Conservation (phyloP, 2,329 filamentous ascomycete genomes). For the Beauveria brongniartii region DNA sequence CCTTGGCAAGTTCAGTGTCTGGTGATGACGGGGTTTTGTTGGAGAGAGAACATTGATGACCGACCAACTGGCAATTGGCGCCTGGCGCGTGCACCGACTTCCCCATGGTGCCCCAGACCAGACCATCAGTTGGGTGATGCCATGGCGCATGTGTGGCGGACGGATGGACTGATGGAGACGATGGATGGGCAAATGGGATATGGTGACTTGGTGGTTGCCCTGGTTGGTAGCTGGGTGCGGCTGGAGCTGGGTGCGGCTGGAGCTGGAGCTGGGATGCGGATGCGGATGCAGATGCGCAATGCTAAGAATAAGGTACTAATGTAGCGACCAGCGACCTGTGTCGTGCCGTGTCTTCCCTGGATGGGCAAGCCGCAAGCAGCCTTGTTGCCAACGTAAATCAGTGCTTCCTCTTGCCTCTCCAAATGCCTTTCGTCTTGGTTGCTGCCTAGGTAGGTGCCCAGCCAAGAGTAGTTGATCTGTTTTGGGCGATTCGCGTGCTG, state of each 20-base stretch:
- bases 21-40: not conserved
- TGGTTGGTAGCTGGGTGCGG: not conserved
- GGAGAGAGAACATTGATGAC: not conserved
- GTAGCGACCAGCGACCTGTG: not conserved
- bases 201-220: not conserved
- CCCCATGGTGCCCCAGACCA: not conserved
- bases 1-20: not conserved
- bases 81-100: not conserved
- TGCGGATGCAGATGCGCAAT: too few species aligned
- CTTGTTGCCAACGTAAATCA: not conserved
- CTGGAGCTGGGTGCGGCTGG: not conserved
- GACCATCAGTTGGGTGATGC: conserved; percentile 2
- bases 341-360: not conserved
- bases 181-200: conserved; percentile 1
- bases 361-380: not conserved
- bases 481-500: not conserved
- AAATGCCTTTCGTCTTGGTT: too few species aligned
- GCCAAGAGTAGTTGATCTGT: not conserved
- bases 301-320: too few species aligned
- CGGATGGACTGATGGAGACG: not conserved
- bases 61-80: not conserved
- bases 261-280: too few species aligned
- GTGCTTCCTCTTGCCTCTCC: too few species aligned
- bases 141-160: not conserved
- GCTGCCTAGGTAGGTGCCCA: not conserved